Percentiles rank a stretch among this genome's conserved stretches.
These are phyloP conservation scores for Acanthamoeba castellanii DNA, from an alignment of 208 protist genomes.

Conservation along the genomic window DNA sequence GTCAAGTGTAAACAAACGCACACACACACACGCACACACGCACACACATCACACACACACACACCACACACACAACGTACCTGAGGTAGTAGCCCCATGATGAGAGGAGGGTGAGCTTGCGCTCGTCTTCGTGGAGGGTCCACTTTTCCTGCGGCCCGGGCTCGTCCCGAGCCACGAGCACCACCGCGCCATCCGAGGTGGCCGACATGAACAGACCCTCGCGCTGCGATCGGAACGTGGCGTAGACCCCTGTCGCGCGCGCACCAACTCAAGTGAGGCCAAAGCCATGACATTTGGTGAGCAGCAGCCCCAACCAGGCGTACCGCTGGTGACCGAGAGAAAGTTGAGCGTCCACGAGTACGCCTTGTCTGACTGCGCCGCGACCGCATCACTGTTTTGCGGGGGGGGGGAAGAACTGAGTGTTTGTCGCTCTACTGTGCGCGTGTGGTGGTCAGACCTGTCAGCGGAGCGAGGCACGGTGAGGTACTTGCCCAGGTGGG, in stretches of 20 bases:
- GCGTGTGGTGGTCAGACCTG: background rate
- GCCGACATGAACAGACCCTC: background rate
- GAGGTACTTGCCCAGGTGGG: background rate
- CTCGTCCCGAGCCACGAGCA: background rate
- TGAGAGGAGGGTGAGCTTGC: conserved; percentile 12
- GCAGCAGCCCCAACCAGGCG: background rate
- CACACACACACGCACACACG: too few species aligned
- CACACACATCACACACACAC: too few species aligned
- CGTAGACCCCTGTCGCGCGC: background rate
- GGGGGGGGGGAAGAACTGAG: background rate
- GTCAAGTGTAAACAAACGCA: too few species aligned
- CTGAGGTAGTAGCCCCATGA: background rate
- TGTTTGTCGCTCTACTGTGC: background rate
- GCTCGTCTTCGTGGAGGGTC: background rate
- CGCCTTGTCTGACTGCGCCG: background rate
- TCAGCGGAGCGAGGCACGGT: background rate
- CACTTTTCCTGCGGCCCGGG: background rate
- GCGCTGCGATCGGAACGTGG: background rate
- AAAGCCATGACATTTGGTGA: background rate
- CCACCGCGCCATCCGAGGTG: background rate
- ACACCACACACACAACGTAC: too few species aligned
- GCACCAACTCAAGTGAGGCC: background rate
- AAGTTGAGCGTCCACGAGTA: conserved; percentile 2
- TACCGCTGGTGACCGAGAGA: conserved; percentile 2
- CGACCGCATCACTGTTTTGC: background rate